Conservation (phyloP, 257 asterid genomes). For the Ilex asprella region DNA sequence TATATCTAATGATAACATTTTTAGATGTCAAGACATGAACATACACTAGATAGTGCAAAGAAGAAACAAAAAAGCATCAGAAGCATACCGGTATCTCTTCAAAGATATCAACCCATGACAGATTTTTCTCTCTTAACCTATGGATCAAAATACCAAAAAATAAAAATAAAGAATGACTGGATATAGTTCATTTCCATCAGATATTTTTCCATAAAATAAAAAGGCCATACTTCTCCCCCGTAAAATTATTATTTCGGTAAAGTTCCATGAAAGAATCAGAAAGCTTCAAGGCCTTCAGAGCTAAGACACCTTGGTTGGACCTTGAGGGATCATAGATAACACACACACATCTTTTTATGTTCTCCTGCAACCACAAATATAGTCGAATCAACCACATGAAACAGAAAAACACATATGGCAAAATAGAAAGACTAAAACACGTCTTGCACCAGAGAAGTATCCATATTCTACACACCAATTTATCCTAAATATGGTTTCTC, state of each 20-base stretch:
- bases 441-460: too few species aligned
- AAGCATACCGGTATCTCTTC: conserved; percentile 90
- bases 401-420: neutral
- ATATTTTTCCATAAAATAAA: neutral
- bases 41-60: neutral
- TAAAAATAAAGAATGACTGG: neutral
- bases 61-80: conserved; percentile 8
- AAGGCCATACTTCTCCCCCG: conserved; percentile 81
- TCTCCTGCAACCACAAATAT: conserved; percentile 56
- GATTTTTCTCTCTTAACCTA: conserved; percentile 95
- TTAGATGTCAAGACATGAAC: neutral
- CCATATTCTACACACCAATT: too few species aligned
- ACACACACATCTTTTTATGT: conserved; percentile 89
- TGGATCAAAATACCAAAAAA: conserved; percentile 13
- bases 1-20: neutral
- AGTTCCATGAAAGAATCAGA: conserved; percentile 99
- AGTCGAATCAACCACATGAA: conserved; percentile 1
- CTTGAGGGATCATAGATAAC: conserved; percentile 96
- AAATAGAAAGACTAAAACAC: too few species aligned
- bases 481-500: too few species aligned
- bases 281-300: conserved; percentile 92
- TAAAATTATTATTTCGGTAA: conserved; percentile 70
- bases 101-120: conserved; percentile 95
- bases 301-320: conserved; percentile 93
- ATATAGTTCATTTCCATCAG: neutral